Conservation (phyloP, 345 rosid species). For the Hibiscus tridactylites region DNA sequence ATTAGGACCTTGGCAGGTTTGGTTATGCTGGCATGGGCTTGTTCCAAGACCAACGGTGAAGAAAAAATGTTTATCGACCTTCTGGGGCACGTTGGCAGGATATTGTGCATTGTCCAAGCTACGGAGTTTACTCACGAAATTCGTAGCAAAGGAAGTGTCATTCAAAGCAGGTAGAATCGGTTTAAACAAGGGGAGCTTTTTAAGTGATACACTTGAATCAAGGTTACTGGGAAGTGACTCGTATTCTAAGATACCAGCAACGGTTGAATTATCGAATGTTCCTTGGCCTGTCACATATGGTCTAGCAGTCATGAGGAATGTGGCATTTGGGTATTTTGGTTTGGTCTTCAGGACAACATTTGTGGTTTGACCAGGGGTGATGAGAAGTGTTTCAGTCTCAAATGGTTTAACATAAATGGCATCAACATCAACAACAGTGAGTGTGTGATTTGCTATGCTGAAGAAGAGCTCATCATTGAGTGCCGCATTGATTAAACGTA, state of each 20-base stretch:
- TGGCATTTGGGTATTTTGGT: slow-evolving; percentile 30
- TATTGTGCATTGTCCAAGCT: slow-evolving; percentile 32
- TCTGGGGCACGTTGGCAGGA: slow-evolving; percentile 54
- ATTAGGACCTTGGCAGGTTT: slow-evolving; percentile 64
- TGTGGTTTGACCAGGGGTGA: slow-evolving; percentile 40
- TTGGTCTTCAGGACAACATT: slow-evolving; percentile 38
- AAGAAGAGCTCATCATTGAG: slow-evolving; percentile 53
- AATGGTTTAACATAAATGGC: slow-evolving; percentile 36
- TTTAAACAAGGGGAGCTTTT: slow-evolving; percentile 34
- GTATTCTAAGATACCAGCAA: slow-evolving; percentile 34
- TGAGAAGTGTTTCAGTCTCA: slow-evolving; percentile 29
- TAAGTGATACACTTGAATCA: slow-evolving; percentile 21
- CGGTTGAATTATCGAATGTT: slow-evolving; percentile 41
- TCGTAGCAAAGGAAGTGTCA: slow-evolving; percentile 48
- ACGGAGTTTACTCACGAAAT: slow-evolving; percentile 35
- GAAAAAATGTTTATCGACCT: slow-evolving; percentile 39
- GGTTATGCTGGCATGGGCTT: slow-evolving; percentile 40
- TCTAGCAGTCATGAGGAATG: slow-evolving; percentile 49
- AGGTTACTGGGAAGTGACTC: slow-evolving; percentile 12
- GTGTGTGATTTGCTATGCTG: slow-evolving; percentile 41
- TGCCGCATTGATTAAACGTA: slow-evolving; percentile 43
- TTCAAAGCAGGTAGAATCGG: slow-evolving; percentile 46
- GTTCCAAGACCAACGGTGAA: slow-evolving; percentile 55
- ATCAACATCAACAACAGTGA: slow-evolving; percentile 37
- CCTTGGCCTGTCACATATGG: slow-evolving; percentile 62